A percentile compares a stretch with the other conserved stretches of the same genome.
Conservation (phyloP, 495 filamentous ascomycete species). For the Opeltia flavorubescens region DNA sequence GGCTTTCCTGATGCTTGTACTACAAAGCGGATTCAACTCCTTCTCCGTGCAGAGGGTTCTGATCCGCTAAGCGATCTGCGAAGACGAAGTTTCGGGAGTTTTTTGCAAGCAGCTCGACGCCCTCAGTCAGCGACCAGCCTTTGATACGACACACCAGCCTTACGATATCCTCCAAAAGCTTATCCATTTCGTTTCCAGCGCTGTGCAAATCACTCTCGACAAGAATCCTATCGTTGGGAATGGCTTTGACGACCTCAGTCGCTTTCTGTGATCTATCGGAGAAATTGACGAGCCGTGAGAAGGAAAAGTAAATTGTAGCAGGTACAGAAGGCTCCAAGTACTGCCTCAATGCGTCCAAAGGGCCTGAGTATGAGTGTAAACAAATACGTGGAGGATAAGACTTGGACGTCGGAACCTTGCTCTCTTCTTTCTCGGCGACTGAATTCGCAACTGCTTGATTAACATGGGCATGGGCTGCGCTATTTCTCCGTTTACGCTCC, state of each 20-base stretch:
- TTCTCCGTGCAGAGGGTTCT: too few relatives aligned
- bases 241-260: conserved; percentile 49
- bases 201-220: conserved; percentile 84
- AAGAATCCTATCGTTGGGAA: conserved; percentile 67
- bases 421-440: conserved; percentile 18
- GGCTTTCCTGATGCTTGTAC: too few relatives aligned
- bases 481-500: conserved; percentile 33
- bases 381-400: conserved; percentile 86
- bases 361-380: conserved; percentile 83
- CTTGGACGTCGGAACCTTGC: conserved; percentile 21
- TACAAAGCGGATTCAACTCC: too few relatives aligned
- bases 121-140: conserved; percentile 61
- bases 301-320: conserved; percentile 72
- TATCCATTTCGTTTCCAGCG: conserved; percentile 75
- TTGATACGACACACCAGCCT: conserved; percentile 62
- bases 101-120: conserved; percentile 48
- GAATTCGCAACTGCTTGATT: conserved; percentile 17
- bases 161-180: conserved; percentile 55
- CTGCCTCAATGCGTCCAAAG: conserved; percentile 59
- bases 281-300: conserved; percentile 75
- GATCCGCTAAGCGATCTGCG: conserved; percentile 23
- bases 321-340: conserved; percentile 66
- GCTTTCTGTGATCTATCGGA: conserved; percentile 37
- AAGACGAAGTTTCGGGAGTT: conserved; percentile 79
- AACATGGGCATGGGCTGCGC: conserved; percentile 20